Evolutionary conservation across 345 rosid genomes (phyloP), one percentile per base, ranked within the genome.

Genomic region (Gossypium herbaceum): DNA sequence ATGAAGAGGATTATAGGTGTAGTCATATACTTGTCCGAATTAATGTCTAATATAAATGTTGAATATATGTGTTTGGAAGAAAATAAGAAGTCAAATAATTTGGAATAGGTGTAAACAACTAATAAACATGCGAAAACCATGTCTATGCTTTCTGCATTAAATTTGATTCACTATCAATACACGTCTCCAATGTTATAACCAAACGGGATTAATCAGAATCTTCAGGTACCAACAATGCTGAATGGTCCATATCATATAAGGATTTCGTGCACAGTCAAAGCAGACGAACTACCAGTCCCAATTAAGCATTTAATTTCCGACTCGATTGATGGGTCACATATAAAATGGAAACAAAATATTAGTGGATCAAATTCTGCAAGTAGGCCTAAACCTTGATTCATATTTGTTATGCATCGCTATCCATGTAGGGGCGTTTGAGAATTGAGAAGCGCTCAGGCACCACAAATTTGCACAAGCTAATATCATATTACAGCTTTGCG

Each of bases 301-400:
- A 5, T 34, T 34, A 74, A 76, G 75, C 64, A 55, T 45, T 63
- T 17, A 29, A 48, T 43, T 20, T 17, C 2, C 34, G 12, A 57
- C 76, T 69, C 62, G 76, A 45, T 69, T 73, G 82, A 79, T 19
- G 41, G n/a, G 80, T 80, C 77, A 19, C 73, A 71, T 75, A 41
- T 61, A 39, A 34, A 15, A 64, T 54, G 34, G 41, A 64, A 47
- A 50, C 50, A 58, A 71, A 41, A 39, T 41, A 65, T 25, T 29
- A 66, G 81, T 78, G 84, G 78, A 82, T 72, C 71, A 80, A 66
- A 68, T 27, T 25, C 43, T 20, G 20, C 76, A 17, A 39, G 51
- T 27, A 61, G n/a, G 68, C 73, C 79, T 22, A 55, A 56, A 73
- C 61, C 12, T 39, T 11, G 43, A 39, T 61, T 67, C 54, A 12